A percentile compares a stretch with the other conserved stretches of the same genome.
Evolutionary conservation across 2,329 filamentous ascomycete species (phyloP).

Genomic region (Scytalidium lignicola): DNA sequence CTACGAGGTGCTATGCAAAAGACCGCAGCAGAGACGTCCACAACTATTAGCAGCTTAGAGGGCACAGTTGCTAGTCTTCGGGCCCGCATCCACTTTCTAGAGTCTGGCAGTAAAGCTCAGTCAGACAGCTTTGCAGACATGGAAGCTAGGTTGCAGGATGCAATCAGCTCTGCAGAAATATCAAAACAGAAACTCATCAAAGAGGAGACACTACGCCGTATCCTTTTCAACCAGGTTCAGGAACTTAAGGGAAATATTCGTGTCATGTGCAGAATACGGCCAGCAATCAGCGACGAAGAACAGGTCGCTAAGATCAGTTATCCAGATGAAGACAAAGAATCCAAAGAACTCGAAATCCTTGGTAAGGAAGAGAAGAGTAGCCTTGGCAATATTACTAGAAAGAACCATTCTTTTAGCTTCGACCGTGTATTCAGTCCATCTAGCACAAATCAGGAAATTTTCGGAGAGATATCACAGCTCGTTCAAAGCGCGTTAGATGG

Average conservation of each 20-base stretch:
- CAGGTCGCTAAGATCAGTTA: slow-evolving; percentile 71
- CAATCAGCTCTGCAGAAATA: slow-evolving; percentile 61
- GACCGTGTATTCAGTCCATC: slow-evolving; percentile 84
- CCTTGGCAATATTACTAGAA: slow-evolving; percentile 68
- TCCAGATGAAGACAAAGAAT: slow-evolving; percentile 74
- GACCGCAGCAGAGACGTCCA: slow-evolving; percentile 53
- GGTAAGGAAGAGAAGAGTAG: slow-evolving; percentile 82
- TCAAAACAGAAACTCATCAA: slow-evolving; percentile 79
- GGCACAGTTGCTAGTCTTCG: slow-evolving; percentile 69
- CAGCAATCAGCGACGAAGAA: slow-evolving; percentile 53
- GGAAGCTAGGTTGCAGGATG: slow-evolving; percentile 74
- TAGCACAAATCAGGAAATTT: slow-evolving; percentile 78
- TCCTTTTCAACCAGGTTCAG: slow-evolving; percentile 95
- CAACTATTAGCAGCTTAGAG: slow-evolving; percentile 63
- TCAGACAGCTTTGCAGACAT: slow-evolving; percentile 80
- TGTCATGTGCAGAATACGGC: slow-evolving; percentile 94
- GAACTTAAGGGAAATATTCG: slow-evolving; percentile 98
- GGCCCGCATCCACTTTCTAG: slow-evolving; percentile 81
- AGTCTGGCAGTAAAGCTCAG: slow-evolving; percentile 84
- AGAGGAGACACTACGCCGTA: slow-evolving; percentile 84
- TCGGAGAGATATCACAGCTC: slow-evolving; percentile 93
- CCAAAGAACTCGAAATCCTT: slow-evolving; percentile 78
- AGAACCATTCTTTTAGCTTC: slow-evolving; percentile 82
- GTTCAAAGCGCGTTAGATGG: slow-evolving; percentile 95
- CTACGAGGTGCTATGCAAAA: slow-evolving; percentile 29